Percentiles rank a stretch among this genome's conserved stretches.
Evolutionary conservation across 148 eudicot genomes (phyloP).

Genomic region (Spergularia bocconei): DNA sequence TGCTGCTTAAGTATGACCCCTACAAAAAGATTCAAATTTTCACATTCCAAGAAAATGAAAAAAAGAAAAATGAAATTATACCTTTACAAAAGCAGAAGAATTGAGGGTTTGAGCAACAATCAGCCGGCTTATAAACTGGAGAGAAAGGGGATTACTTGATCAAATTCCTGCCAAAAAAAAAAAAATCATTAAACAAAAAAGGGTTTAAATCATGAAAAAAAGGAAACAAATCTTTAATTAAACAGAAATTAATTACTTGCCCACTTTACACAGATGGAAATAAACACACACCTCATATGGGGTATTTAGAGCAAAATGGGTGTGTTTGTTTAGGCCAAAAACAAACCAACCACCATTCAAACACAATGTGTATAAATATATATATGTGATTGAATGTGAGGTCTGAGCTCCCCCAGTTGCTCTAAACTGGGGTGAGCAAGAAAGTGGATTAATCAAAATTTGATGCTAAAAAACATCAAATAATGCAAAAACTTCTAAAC

Average conservation of each 20-base stretch:
- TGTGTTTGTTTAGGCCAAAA: constrained; percentile 4
- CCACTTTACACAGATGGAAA: background rate
- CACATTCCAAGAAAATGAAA: background rate
- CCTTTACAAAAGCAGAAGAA: constrained; percentile 14
- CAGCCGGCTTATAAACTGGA: background rate
- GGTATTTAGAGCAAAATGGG: background rate
- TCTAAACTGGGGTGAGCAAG: constrained; percentile 31
- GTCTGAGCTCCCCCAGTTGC: constrained; percentile 29
- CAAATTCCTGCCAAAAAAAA: constrained; percentile 6
- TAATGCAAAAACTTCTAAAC: background rate
- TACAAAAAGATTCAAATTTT: too few relatives aligned
- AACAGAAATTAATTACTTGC: constrained; percentile 5
- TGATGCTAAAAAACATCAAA: background rate
- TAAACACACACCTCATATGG: constrained; percentile 1
- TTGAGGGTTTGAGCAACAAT: background rate
- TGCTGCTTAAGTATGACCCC: too few relatives aligned
- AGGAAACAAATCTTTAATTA: background rate
- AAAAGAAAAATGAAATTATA: background rate
- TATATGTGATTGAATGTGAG: background rate
- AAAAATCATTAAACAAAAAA: background rate
- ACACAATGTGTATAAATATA: too few relatives aligned
- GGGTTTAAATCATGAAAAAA: background rate
- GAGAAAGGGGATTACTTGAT: constrained; percentile 5
- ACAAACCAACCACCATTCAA: constrained; percentile 21
- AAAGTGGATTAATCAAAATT: background rate